Conservation (phyloP, 805 yeast species). For the Nakazawaea laoshanensis region DNA sequence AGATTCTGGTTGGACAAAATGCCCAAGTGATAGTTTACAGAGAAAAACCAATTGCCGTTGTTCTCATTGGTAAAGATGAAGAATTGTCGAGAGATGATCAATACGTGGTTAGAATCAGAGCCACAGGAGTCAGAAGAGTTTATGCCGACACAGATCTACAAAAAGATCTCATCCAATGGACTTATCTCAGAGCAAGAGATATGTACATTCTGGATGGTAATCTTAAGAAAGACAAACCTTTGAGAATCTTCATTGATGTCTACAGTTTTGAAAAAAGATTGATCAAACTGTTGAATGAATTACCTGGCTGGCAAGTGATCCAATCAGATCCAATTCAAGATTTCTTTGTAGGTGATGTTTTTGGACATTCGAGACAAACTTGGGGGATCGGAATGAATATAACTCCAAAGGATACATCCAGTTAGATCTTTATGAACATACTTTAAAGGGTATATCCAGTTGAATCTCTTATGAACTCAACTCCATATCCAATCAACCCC, state of each 20-base stretch:
- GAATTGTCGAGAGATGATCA: conserved; percentile 30
- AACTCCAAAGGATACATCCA: conserved; percentile 3
- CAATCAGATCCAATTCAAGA: neutral
- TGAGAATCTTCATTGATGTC: conserved; percentile 8
- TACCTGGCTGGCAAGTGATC: conserved; percentile 9
- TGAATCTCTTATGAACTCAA: too few species aligned
- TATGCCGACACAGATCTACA: conserved; percentile 58
- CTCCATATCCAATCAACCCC: too few species aligned
- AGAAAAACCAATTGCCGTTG: conserved; percentile 62
- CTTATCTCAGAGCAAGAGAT: conserved; percentile 16
- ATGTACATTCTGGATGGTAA: conserved; percentile 8
- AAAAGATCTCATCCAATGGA: conserved; percentile 56
- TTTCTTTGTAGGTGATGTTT: conserved; percentile 1
- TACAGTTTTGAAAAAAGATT: conserved; percentile 6
- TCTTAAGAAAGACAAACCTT: conserved; percentile 6
- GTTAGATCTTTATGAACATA: too few species aligned
- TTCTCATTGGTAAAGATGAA: conserved; percentile 28
- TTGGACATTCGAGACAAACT: conserved; percentile 4
- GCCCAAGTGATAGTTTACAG: conserved; percentile 55
- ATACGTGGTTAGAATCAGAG: conserved; percentile 44
- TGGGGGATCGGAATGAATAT: conserved; percentile 10
- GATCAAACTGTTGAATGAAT: conserved; percentile 1
- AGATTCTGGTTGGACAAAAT: conserved; percentile 33
- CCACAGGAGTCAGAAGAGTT: conserved; percentile 59
- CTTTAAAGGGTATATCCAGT: too few species aligned